phyloP scores from a whole-genome alignment of 192 early-diverging fungal genomes.

The Spizellomyces sp. region DNA sequence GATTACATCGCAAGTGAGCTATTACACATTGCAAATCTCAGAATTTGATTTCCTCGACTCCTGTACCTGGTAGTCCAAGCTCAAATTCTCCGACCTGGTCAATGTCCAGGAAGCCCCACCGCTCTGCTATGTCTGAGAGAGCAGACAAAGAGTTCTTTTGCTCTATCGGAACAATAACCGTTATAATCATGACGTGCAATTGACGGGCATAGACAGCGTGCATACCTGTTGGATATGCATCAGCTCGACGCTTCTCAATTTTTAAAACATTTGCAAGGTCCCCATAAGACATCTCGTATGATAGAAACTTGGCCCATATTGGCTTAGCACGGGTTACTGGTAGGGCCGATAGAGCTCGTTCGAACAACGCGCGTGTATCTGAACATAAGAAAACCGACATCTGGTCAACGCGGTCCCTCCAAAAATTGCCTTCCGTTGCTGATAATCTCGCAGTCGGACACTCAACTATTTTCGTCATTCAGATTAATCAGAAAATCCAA shows the following conservation, averaged over 20 bases:
- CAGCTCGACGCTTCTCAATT: slow-evolving; percentile 76
- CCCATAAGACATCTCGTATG: slow-evolving; percentile 87
- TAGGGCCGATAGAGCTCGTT: slow-evolving; percentile 76
- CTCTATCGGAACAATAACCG: slow-evolving; percentile 4
- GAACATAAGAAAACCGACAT: slow-evolving; percentile 1
- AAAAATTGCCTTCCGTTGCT: no score
- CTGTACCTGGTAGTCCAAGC: slow-evolving; percentile 67
- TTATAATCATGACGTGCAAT: background rate
- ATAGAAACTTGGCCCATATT: slow-evolving; percentile 82
- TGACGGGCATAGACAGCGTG: background rate
- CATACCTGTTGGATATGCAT: slow-evolving; percentile 71
- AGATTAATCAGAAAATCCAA: slow-evolving; percentile 84
- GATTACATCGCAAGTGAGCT: background rate
- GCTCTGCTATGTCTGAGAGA: slow-evolving; percentile 50
- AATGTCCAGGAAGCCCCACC: slow-evolving; percentile 80
- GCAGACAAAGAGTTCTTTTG: slow-evolving; percentile 2
- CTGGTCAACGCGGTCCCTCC: no score
- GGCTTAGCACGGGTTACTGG: slow-evolving; percentile 68
- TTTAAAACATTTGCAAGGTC: slow-evolving; percentile 75
- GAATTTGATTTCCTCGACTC: background rate
- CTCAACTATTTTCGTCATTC: slow-evolving; percentile 87
- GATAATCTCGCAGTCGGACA: background rate
- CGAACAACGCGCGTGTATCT: slow-evolving; percentile 89
- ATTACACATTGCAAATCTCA: background rate
- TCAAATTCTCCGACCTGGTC: slow-evolving; percentile 72